Base-by-base conservation (phyloP, 495 filamentous ascomycete species). In the Alectoria sarmentosa region DNA sequence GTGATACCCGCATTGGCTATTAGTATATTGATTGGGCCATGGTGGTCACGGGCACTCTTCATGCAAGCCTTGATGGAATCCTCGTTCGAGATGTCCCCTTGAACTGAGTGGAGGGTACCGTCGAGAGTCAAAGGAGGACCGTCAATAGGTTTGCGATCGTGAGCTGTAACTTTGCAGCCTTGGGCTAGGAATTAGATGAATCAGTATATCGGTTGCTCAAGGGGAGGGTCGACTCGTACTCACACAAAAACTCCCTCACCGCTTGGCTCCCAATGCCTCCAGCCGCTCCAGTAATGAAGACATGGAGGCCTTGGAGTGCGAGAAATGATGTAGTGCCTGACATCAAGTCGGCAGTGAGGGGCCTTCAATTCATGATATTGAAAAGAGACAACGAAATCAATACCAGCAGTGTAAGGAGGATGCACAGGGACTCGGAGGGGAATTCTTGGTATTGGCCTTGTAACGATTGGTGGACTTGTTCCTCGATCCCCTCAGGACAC, bases 201-300 rank as follows among this genome's bases (percentile, higher is more conserved):
- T 52, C 17, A n/a, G 48, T 48, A 30, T 26, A 15, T n/a, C 26
- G 37, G 26, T n/a, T 1, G 23, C 37, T 63, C 37, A 59, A 44
- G 14, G 49, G 38, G 36, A n/a, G 19, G 46, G 37, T 56, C 37
- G 36, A 19, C 15, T 32, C 21, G 55, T 42, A 73, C 75, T 14
- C 75, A 84, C 83, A 75, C 39, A 86, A 69, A 59, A 86, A 83
- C 65, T 84, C 81, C 58, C 71, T 71, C 13, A 83, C 78, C 1
- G 79, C 74, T 55, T 79, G 67, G 65, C 77, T 66, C 2, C 82
- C 83, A 73, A 84, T 82, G 21, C 77, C 76, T 54, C 80, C 76
- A n/a, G 79, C 78, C 32, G 81, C 82, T 30, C 82, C 82, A 17
- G 80, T 83, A n/a, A 86, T 74, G 60, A 86, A 82, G n/a, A 79